Evolutionary conservation across 208 protist genomes (phyloP), one percentile per base, ranked within the genome.

Genomic region (Acanthamoeba royreba): DNA sequence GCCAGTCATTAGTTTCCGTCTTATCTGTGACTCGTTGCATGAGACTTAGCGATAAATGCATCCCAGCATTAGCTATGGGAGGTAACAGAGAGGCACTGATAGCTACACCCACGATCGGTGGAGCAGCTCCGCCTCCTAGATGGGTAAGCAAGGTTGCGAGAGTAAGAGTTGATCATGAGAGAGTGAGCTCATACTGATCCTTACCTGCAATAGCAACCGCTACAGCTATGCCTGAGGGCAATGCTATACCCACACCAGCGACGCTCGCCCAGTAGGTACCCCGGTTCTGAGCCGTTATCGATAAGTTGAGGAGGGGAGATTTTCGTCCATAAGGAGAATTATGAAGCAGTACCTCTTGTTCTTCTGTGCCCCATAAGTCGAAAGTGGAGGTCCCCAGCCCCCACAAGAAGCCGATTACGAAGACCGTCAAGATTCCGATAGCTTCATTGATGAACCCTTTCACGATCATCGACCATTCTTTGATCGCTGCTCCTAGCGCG

Each of bases 51-150:
- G 63, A 8, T 4, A 93, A 28, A 63, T 83, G 58, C 91, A 93
- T 93, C 7, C 91, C 91, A 11, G 47, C 13, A 72, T 87, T 85
- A 0, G 28, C 40, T n/a, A 87, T 87, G 0, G 91, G 91, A 19
- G 91, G 91, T 13, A 93, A 49, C n/a, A 93, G 52, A 28, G 91
- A 53, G 38, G 91, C 91, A 22, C 58, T 85, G 72, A 93, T 93
- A 72, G 91, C 91, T 9, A 93, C 91, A 1, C 91, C 91, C 0
- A 93, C 91, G 17, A 93, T 43, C 19, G 88, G 31, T 5, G 45
- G 31, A 17, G 45, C 19, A 19, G 31, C 52, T 1, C 72, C 69
- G 15, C 91, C 74, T 22, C 42, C 43, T 63, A 49, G 19, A 45
- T 1, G 33, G 19, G n/a, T 22, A 1, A 66, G 1, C n/a, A 33